Base-by-base conservation (phyloP, 2,329 filamentous ascomycete genomes). In the Malbranchea zuffiana region DNA sequence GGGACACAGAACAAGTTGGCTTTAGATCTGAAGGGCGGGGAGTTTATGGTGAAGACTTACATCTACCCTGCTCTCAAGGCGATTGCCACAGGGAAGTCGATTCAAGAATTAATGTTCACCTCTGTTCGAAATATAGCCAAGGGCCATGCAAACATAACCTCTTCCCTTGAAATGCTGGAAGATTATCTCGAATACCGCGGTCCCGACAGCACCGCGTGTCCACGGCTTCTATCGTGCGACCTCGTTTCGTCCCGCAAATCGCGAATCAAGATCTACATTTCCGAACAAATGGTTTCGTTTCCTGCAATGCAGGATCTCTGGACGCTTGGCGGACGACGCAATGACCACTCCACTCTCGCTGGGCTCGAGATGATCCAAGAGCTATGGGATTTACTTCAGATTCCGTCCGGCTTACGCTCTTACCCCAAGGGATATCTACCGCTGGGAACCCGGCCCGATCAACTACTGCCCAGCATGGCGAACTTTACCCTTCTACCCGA, bases 21-120 rank as follows among this genome's bases (percentile, higher is more conserved):
- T 2, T 32, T 49, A 7, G 47, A 50, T 6, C 34, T 50, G 10
- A 13, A 18, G 15, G 41, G 42, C 5, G 30, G 20, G 4, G 34
- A 32, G 2, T 39, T 38, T 4, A 21, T 45, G 7, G 32, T 41
- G 23, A 50, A 50, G 25, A 28, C 44, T 6, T 50, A 50, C 21
- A 32, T 47, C 5, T 46, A 44, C 13, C 47, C 47, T 1, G 27
- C 21, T 6, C 29, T 46, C 2, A 50, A 50, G 20, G 31, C 43
- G 1, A 13, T 35, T 3, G 32, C 39, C 16, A 44, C 32, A 4
- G 33, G 28, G 13, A 33, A 33, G 20, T 28, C 37, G 5, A 29
- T 29, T 15, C 15, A 15, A 34, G 26, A 35, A 1, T 16, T 43
- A 13, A 17, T 43, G 15, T 27, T 26, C 10, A 32, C 33, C 15